These are phyloP conservation scores for Patellaria atrata DNA, from an alignment of 495 filamentous ascomycete genomes.

Conservation along the genomic window DNA sequence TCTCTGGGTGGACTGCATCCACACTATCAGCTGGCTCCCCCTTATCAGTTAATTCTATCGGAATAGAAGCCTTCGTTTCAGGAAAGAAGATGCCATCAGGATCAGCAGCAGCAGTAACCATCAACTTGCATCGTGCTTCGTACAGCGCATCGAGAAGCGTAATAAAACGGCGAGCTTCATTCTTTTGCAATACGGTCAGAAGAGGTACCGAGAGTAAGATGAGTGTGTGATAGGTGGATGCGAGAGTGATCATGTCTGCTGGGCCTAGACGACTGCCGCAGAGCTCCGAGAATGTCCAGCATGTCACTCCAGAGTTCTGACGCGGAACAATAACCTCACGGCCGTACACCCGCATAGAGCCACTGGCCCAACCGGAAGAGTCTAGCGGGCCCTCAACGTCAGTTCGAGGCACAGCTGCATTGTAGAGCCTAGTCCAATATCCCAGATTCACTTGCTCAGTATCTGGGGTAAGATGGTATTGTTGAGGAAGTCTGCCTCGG, in stretches of 20 bases:
- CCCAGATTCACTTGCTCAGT: too few relatives aligned
- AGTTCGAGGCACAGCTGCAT: too few relatives aligned
- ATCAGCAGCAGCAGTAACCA: constrained; percentile 39
- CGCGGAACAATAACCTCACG: constrained; percentile 39
- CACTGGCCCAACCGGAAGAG: too few relatives aligned
- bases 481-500: too few relatives aligned
- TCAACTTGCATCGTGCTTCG: constrained; percentile 51
- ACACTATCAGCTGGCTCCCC: background rate
- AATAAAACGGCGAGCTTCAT: constrained; percentile 58
- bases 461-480: too few relatives aligned
- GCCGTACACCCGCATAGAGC: constrained; percentile 49
- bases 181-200: constrained; percentile 44
- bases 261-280: constrained; percentile 43
- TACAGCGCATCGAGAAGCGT: constrained; percentile 58
- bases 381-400: too few relatives aligned
- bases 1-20: constrained; percentile 50
- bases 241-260: constrained; percentile 59
- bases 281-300: constrained; percentile 46
- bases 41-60: background rate
- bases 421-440: too few relatives aligned
- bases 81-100: constrained; percentile 61
- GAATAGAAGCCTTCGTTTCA: background rate
- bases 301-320: constrained; percentile 32
- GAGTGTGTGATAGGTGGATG: constrained; percentile 54
- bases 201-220: constrained; percentile 46